phyloP scores from a whole-genome alignment of 73 alveolate genomes.

The Paramecium tetraurelia region DNA sequence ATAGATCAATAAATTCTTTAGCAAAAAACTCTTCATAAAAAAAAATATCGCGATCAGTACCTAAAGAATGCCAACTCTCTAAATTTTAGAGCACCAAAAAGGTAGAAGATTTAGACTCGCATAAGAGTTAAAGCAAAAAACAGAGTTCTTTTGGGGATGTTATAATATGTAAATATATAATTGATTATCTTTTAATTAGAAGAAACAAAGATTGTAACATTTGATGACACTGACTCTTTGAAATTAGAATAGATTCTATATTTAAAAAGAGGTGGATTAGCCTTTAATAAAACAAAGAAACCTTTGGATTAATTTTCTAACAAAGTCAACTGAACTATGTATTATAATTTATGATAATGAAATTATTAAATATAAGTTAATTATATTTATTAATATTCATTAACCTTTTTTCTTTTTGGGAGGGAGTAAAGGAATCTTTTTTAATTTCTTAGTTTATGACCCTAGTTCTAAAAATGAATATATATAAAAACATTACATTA shows the following conservation, averaged over 20 bases:
- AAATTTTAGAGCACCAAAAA: background rate
- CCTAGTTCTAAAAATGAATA: background rate
- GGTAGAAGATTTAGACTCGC: background rate
- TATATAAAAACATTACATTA: background rate
- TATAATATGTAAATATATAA: background rate
- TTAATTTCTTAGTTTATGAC: background rate
- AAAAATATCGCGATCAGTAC: background rate
- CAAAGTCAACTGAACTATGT: background rate
- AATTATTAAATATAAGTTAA: background rate
- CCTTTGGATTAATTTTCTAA: background rate
- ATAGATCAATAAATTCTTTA: background rate
- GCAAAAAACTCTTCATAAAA: background rate
- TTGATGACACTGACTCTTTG: slow-evolving; percentile 1
- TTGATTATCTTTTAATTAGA: background rate
- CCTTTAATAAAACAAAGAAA: background rate
- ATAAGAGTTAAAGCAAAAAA: background rate
- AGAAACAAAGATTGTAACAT: background rate
- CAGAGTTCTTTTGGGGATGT: background rate
- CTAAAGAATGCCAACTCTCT: background rate
- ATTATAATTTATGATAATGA: background rate
- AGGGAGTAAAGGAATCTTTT: slow-evolving; percentile 7
- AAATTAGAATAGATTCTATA: background rate
- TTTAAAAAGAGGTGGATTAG: background rate
- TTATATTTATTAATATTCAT: background rate
- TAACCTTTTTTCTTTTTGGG: slow-evolving; percentile 9